Conservation (phyloP, 305 asterid genomes). For the Coffea humblotiana region DNA sequence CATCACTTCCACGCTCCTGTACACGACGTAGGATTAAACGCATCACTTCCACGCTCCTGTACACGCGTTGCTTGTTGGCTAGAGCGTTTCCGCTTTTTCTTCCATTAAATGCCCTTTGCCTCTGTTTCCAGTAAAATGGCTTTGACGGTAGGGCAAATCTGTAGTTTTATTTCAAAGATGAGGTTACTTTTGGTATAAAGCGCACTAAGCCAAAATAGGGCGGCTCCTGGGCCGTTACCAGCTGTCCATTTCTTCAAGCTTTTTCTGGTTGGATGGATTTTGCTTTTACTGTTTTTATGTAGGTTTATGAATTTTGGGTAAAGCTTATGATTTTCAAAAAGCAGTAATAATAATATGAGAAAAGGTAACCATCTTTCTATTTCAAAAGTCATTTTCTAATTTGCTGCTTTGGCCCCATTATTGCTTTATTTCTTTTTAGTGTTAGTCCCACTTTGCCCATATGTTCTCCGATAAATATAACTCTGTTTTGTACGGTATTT, state of each 20-base stretch:
- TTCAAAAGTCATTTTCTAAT: neutral
- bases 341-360: neutral
- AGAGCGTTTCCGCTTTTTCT: slow-evolving; percentile 5
- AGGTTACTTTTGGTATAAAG: slow-evolving; percentile 24
- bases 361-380: slow-evolving; percentile 42
- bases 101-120: slow-evolving; percentile 30
- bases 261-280: neutral
- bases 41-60: slow-evolving; percentile 14
- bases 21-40: slow-evolving; percentile 20
- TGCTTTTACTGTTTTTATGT: neutral
- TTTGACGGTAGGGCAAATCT: slow-evolving; percentile 16
- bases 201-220: neutral
- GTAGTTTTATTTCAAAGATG: neutral
- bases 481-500: too few species aligned
- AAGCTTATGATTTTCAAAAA: slow-evolving; percentile 1
- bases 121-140: neutral
- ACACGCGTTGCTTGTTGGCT: slow-evolving; percentile 32
- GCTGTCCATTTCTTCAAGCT: slow-evolving; percentile 5
- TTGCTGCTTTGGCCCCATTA: slow-evolving; percentile 29
- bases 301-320: neutral
- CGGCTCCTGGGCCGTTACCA: slow-evolving; percentile 34
- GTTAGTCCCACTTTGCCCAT: neutral
- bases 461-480: too few species aligned
- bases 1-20: slow-evolving; percentile 13
- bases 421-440: slow-evolving; percentile 7